Evolutionary conservation across 805 yeast genomes (phyloP).

Genomic region (Monosporozyma solicola): DNA sequence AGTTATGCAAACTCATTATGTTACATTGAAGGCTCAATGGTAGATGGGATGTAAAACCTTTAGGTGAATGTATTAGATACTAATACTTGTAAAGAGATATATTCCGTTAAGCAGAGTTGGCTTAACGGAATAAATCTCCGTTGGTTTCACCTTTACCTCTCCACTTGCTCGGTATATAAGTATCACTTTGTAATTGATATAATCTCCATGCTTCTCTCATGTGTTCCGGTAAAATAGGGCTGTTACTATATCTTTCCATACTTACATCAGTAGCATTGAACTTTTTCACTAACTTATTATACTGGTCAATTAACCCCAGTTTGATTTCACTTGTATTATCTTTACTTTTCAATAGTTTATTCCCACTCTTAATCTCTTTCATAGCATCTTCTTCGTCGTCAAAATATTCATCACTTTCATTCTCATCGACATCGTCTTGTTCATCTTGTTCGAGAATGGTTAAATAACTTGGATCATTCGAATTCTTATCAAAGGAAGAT

Average conservation of each 20-base stretch:
- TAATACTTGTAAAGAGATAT: too few relatives aligned
- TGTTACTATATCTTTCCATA: slow-evolving; percentile 32
- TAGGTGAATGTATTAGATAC: not conserved
- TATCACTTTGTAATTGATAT: slow-evolving; percentile 56
- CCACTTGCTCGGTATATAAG: slow-evolving; percentile 58
- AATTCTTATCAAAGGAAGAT: slow-evolving; percentile 7
- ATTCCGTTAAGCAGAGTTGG: not conserved
- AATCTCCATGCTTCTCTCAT: slow-evolving; percentile 83
- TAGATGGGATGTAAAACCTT: not conserved
- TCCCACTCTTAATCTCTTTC: slow-evolving; percentile 15
- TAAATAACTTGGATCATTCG: slow-evolving; percentile 5
- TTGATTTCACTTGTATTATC: slow-evolving; percentile 20
- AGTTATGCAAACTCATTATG: slow-evolving; percentile 45
- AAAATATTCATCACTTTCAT: slow-evolving; percentile 21
- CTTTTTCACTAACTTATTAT: slow-evolving; percentile 23
- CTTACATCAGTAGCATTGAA: slow-evolving; percentile 26
- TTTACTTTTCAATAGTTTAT: slow-evolving; percentile 18
- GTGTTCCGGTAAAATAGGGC: slow-evolving; percentile 75
- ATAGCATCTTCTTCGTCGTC: slow-evolving; percentile 26
- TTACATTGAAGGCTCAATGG: slow-evolving; percentile 31
- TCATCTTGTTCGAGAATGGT: slow-evolving; percentile 5
- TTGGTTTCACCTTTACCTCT: slow-evolving; percentile 62
- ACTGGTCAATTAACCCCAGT: slow-evolving; percentile 23
- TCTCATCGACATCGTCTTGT: slow-evolving; percentile 23
- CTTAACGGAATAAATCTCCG: slow-evolving; percentile 57